phyloP scores from a whole-genome alignment of 331 rosid species.

The Dryas integrifolia region DNA sequence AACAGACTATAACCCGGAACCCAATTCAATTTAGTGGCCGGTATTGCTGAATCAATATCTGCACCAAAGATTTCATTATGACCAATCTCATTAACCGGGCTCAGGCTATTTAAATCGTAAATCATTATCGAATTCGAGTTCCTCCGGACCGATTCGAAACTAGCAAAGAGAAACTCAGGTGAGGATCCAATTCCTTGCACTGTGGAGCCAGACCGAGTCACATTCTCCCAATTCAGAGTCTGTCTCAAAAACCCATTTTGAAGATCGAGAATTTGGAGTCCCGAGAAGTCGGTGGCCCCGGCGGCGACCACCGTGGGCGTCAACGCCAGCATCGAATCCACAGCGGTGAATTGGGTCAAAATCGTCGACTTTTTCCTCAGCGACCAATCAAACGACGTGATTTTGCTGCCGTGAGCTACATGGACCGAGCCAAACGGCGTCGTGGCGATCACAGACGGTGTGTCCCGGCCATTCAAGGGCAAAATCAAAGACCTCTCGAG shows the following conservation, averaged over 20 bases:
- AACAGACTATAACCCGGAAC: slow-evolving; percentile 47
- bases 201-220: slow-evolving; percentile 74
- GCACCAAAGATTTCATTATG: slow-evolving; percentile 87
- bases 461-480: slow-evolving; percentile 71
- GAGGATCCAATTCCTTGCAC: slow-evolving; percentile 84
- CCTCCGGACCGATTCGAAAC: slow-evolving; percentile 80
- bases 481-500: slow-evolving; percentile 59
- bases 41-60: slow-evolving; percentile 73
- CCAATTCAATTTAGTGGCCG: slow-evolving; percentile 83
- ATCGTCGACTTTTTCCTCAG: slow-evolving; percentile 69
- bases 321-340: slow-evolving; percentile 71
- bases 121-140: slow-evolving; percentile 84
- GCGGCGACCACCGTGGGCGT: slow-evolving; percentile 65
- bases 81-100: slow-evolving; percentile 48
- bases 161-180: slow-evolving; percentile 55
- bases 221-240: slow-evolving; percentile 78
- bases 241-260: slow-evolving; percentile 45
- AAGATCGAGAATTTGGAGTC: slow-evolving; percentile 74
- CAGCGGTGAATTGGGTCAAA: slow-evolving; percentile 76
- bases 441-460: slow-evolving; percentile 65
- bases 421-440: slow-evolving; percentile 67
- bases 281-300: slow-evolving; percentile 93
- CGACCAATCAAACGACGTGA: slow-evolving; percentile 92
- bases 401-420: slow-evolving; percentile 86
- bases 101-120: slow-evolving; percentile 54